Percentiles rank a stretch among this genome's conserved stretches.
Conservation (phyloP, 140 eudicot species). For the Stevia rebaudiana region DNA sequence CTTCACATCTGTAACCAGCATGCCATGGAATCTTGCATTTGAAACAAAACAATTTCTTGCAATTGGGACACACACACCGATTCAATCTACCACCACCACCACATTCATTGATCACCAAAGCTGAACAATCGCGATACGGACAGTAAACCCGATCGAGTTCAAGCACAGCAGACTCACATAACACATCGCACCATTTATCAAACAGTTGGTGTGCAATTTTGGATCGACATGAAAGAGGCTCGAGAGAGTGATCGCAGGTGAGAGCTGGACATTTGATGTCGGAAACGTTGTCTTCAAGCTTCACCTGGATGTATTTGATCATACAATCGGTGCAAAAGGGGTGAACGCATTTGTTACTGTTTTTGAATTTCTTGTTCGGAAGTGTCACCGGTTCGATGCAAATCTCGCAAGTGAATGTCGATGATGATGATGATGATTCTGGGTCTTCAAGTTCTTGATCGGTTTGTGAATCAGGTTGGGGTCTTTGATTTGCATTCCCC, state of each 20-base stretch:
- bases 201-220: slow-evolving; percentile 41
- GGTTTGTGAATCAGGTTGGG: slow-evolving; percentile 21
- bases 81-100: slow-evolving; percentile 48
- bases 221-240: slow-evolving; percentile 34
- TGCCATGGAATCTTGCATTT: slow-evolving; percentile 64
- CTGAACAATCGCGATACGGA: slow-evolving; percentile 57
- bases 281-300: slow-evolving; percentile 47
- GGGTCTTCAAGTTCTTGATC: slow-evolving; percentile 7
- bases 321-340: slow-evolving; percentile 64
- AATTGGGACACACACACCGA: slow-evolving; percentile 48
- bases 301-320: slow-evolving; percentile 49
- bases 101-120: slow-evolving; percentile 62
- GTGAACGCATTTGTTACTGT: slow-evolving; percentile 36
- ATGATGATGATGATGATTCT: slow-evolving; percentile 19
- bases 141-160: slow-evolving; percentile 55
- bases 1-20: slow-evolving; percentile 71
- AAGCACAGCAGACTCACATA: slow-evolving; percentile 40
- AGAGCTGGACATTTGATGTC: slow-evolving; percentile 47
- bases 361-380: slow-evolving; percentile 34
- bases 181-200: slow-evolving; percentile 66
- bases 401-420: slow-evolving; percentile 63
- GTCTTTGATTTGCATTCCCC: slow-evolving; percentile 46
- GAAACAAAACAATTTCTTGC: slow-evolving; percentile 55
- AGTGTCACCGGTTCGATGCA: slow-evolving; percentile 53
- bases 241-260: slow-evolving; percentile 37